These are phyloP conservation scores for Pezicula rhizophila DNA, from an alignment of 2,329 filamentous ascomycete species.

Conservation along the genomic window DNA sequence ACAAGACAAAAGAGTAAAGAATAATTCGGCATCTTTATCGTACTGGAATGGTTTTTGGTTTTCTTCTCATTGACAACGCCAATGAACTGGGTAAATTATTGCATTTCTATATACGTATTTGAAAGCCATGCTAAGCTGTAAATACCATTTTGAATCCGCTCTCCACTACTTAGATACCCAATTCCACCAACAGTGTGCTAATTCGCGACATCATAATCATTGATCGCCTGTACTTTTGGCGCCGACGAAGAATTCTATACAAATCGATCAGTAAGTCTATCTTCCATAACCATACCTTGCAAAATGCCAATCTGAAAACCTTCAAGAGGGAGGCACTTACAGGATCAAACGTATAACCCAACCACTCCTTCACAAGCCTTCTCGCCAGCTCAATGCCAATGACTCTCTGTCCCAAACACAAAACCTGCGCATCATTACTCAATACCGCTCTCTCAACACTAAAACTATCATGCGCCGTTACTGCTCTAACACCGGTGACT, in stretches of 20 bases:
- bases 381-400: conserved; percentile 76
- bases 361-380: conserved; percentile 72
- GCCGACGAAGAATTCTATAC: conserved; percentile 13
- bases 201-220: conserved; percentile 19
- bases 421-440: conserved; percentile 80
- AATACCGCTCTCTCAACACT: conserved; percentile 73
- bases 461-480: conserved; percentile 84
- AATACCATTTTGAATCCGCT: too few species aligned
- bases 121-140: too few species aligned
- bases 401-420: conserved; percentile 81
- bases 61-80: too few species aligned
- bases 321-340: conserved; percentile 35
- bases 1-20: too few species aligned
- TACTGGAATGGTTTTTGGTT: too few species aligned
- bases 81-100: too few species aligned
- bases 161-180: too few species aligned
- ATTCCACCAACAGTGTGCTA: neutral
- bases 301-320: neutral
- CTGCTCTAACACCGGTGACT: conserved; percentile 75
- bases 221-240: conserved; percentile 20
- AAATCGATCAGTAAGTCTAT: neutral
- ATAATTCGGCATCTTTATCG: too few species aligned
- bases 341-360: conserved; percentile 75
- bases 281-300: neutral
- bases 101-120: too few species aligned